Percentiles rank a stretch among this genome's conserved stretches.
These are phyloP conservation scores for Capronia coronata DNA, from an alignment of 2,329 filamentous ascomycete species.

Conservation along the genomic window DNA sequence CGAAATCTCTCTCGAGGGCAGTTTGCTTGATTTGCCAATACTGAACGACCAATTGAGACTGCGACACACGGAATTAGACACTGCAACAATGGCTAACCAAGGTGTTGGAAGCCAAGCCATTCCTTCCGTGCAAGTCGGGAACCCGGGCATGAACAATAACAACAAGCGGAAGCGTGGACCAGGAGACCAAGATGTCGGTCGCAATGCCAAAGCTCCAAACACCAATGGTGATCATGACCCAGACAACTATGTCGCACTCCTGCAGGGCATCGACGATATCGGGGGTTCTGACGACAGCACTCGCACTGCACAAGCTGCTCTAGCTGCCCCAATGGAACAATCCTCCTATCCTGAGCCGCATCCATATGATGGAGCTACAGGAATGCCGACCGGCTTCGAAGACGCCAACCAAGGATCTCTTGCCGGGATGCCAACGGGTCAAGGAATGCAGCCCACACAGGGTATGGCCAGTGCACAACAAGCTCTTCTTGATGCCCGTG, in stretches of 20 bases:
- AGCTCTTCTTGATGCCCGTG: conserved; percentile 36
- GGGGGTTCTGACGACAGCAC: conserved; percentile 34
- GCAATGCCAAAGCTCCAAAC: conserved; percentile 19
- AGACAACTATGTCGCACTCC: conserved; percentile 41
- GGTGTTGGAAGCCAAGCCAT: neutral
- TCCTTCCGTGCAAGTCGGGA: conserved; percentile 3
- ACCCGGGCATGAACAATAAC: conserved; percentile 8
- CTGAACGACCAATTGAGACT: neutral
- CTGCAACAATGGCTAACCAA: conserved; percentile 14
- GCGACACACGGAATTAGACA: neutral
- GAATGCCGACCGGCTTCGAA: conserved; percentile 12
- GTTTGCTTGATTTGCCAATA: neutral
- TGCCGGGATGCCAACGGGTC: conserved; percentile 23
- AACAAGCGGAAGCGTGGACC: conserved; percentile 29
- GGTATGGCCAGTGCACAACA: conserved; percentile 19
- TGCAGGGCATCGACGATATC: conserved; percentile 45
- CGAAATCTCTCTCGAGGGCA: conserved; percentile 3
- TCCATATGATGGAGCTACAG: conserved; percentile 34
- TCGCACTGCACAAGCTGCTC: conserved; percentile 43
- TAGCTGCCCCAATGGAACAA: conserved; percentile 41
- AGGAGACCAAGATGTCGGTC: conserved; percentile 22
- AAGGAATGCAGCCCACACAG: too few species aligned
- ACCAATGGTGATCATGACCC: conserved; percentile 30
- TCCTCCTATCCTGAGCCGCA: conserved; percentile 40
- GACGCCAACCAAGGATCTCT: neutral